Evolutionary conservation across 352 stramenopile species (phyloP).

Genomic region (Phytophthora hybrid): DNA sequence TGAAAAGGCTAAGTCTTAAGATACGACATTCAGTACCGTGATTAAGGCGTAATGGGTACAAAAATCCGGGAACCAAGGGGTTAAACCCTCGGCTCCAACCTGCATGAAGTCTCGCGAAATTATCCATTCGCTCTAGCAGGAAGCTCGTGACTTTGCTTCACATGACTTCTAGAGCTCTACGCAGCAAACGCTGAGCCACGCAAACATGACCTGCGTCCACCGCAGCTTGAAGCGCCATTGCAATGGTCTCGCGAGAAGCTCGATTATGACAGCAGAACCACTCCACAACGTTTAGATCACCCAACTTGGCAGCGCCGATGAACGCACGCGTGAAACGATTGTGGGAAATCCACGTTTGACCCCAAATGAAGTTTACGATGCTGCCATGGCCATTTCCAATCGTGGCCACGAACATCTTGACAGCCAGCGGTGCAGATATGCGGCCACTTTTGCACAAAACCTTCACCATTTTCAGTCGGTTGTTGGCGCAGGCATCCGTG

Average conservation of each 20-base stretch:
- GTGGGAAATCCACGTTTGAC: background rate
- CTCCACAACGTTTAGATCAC: background rate
- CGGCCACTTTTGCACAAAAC: background rate
- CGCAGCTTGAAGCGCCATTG: background rate
- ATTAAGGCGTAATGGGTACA: too few species aligned
- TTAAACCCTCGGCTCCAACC: too few species aligned
- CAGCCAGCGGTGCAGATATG: background rate
- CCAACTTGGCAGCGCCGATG: background rate
- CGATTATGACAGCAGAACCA: background rate
- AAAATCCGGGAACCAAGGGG: too few species aligned
- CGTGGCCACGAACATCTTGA: background rate
- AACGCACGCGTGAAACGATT: background rate
- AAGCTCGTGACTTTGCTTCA: too few species aligned
- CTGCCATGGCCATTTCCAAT: background rate
- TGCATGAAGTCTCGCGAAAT: too few species aligned
- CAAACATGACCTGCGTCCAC: too few species aligned
- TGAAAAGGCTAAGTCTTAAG: too few species aligned
- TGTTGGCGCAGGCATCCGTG: background rate
- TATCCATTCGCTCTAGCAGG: too few species aligned
- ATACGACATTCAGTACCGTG: too few species aligned
- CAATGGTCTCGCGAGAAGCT: background rate
- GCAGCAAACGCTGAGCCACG: too few species aligned
- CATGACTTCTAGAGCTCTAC: too few species aligned
- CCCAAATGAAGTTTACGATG: background rate
- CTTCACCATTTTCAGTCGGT: background rate